Evolutionary conservation across 2,329 filamentous ascomycete species (phyloP), one percentile per base, ranked within the genome.

Genomic region (Lizonia empirigonia): DNA sequence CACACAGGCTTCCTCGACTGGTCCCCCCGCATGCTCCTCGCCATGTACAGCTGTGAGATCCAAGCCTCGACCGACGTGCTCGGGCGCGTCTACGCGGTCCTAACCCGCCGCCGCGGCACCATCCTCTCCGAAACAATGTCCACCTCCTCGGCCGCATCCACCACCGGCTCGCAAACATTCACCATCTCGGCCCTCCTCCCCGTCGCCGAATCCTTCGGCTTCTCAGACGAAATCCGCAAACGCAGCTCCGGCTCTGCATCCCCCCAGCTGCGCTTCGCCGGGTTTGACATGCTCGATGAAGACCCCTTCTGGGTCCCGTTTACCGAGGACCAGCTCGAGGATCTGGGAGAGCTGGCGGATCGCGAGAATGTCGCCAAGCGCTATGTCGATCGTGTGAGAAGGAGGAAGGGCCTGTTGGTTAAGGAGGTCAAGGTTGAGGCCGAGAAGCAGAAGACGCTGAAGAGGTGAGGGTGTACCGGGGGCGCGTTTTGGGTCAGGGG

Each of bases 291-390:
- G 62, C 80, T 97, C 2, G 91, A 97, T 71, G 88, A 97, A 75
- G 94, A 99, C 77, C 94, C 94, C 0, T 96, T 95, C 78, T 99
- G 94, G 94, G 91, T 96, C 37, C 94, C 94, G 1, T 91, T 91
- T 59, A 97, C 93, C 0, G 94, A 97, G 70, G 94, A 97, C 71
- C 91, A 99, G 68, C 76, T 99, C 42, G 94, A 99, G 80, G 94
- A 99, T 78, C 77, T 99, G 54, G 94, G 94, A 20, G 93, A 97
- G 79, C 78, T 93, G 70, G 94, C 90, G 4, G 94, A 99, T 76
- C 84, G 85, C 68, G 94, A 97, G 80, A 97, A 97, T 75, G 90
- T 97, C 41, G 94, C 94, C 19, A 96, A 95, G 83, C 79, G 89
- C 69, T 97, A 97, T 78, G 92, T 99, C 83, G 94, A 99, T 76